Percentiles rank a stretch among this genome's conserved stretches.
Conservation (phyloP, 495 filamentous ascomycete species). For the Polyplosphaeria fusca region DNA sequence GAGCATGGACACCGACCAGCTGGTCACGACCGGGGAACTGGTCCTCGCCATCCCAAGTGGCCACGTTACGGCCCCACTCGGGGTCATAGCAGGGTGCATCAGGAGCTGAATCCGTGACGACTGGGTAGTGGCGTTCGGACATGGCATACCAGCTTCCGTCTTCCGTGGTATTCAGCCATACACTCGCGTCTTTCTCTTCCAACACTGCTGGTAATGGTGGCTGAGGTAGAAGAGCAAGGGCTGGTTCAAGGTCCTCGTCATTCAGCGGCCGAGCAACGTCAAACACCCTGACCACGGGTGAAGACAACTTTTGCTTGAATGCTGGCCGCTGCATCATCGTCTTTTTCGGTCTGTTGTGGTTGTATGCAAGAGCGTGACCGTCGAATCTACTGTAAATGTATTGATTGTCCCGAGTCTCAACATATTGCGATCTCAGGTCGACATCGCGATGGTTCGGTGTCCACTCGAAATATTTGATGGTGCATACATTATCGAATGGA, state of each 20-base stretch:
- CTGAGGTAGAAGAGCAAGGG: conserved; percentile 80
- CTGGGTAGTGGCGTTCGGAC: conserved; percentile 80
- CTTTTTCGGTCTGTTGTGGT: conserved; percentile 55
- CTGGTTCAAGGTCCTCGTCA: conserved; percentile 54
- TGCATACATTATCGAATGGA: conserved; percentile 79
- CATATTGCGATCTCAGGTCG: conserved; percentile 81
- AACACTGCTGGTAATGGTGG: conserved; percentile 65
- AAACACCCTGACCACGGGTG: conserved; percentile 86
- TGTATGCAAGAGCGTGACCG: conserved; percentile 79
- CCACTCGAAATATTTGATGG: conserved; percentile 93
- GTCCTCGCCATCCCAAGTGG: conserved; percentile 22
- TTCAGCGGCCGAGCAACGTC: conserved; percentile 75
- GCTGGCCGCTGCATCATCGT: conserved; percentile 31
- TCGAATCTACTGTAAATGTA: conserved; percentile 87
- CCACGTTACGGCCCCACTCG: conserved; percentile 11
- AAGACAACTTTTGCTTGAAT: conserved; percentile 67
- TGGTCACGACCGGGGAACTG: conserved; percentile 17
- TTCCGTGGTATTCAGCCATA: conserved; percentile 85
- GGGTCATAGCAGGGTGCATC: conserved; percentile 62
- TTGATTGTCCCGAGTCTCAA: conserved; percentile 72
- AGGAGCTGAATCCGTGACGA: conserved; percentile 67
- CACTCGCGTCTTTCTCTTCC: conserved; percentile 58
- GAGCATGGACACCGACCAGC: conserved; percentile 28
- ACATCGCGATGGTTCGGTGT: conserved; percentile 85
- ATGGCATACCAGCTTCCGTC: conserved; percentile 90